Evolutionary conservation across 345 rosid species (phyloP).

Genomic region (Turritis glabra): DNA sequence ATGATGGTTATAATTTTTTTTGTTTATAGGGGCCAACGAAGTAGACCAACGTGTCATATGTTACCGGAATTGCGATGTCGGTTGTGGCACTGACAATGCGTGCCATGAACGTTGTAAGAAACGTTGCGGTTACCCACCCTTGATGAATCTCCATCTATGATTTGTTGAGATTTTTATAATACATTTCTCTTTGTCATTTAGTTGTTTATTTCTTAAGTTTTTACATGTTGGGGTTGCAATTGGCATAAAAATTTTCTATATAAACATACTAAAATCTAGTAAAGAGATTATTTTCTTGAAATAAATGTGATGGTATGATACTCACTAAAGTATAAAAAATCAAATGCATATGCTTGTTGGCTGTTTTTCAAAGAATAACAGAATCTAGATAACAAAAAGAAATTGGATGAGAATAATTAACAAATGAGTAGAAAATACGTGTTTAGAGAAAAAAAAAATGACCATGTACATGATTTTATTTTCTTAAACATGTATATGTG

Average conservation of each 20-base stretch:
- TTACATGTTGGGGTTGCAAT: slow-evolving; percentile 3
- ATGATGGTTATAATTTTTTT: background rate
- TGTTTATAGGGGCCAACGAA: background rate
- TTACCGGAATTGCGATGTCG: background rate
- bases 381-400: background rate
- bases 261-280: background rate
- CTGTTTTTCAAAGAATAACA: background rate
- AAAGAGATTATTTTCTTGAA: background rate
- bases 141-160: slow-evolving; percentile 4
- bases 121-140: slow-evolving; percentile 3
- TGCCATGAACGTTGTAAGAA: slow-evolving; percentile 3
- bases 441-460: background rate
- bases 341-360: background rate
- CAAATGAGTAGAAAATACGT: background rate
- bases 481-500: background rate
- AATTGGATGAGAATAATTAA: background rate
- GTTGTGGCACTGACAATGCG: slow-evolving; percentile 8
- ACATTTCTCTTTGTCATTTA: background rate
- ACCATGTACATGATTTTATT: background rate
- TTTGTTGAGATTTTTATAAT: slow-evolving; percentile 1
- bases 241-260: background rate
- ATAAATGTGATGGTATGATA: background rate
- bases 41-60: slow-evolving; percentile 3
- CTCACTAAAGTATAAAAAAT: background rate
- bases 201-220: background rate